These are phyloP conservation scores for Globisporangium carolinianum DNA, from an alignment of 352 stramenopile species.

Conservation along the genomic window DNA sequence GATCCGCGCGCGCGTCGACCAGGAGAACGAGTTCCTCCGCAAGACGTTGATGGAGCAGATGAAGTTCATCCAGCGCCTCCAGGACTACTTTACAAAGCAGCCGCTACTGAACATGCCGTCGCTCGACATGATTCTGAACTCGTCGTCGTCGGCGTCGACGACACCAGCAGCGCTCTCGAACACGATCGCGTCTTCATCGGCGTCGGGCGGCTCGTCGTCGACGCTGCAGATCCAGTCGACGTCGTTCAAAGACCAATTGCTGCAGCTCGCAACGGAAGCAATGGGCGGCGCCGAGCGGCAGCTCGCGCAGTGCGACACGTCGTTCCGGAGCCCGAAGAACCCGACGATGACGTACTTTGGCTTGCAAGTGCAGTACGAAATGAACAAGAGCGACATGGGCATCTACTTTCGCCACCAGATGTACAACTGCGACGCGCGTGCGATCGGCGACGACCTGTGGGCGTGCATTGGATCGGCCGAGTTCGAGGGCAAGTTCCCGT, in stretches of 20 bases:
- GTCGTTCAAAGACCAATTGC: constrained; percentile 73
- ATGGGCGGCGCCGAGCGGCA: constrained; percentile 59
- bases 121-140: constrained; percentile 81
- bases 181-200: constrained; percentile 43
- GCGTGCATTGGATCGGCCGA: constrained; percentile 49
- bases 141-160: constrained; percentile 49
- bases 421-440: constrained; percentile 65
- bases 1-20: constrained; percentile 80
- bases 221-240: constrained; percentile 69
- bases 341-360: constrained; percentile 88
- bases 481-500: constrained; percentile 83
- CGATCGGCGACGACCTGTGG: constrained; percentile 77
- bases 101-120: constrained; percentile 86
- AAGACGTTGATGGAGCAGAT: constrained; percentile 90
- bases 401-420: constrained; percentile 85
- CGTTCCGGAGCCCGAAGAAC: constrained; percentile 79
- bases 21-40: constrained; percentile 86
- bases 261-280: constrained; percentile 54
- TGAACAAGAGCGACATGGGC: constrained; percentile 80
- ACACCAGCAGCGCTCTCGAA: constrained; percentile 57
- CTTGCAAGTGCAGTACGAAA: constrained; percentile 84
- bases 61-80: constrained; percentile 87
- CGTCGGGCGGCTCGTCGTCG: constrained; percentile 15
- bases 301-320: constrained; percentile 59
- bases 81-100: constrained; percentile 90